These are phyloP conservation scores for Tolypocladium album DNA, from an alignment of 2,329 filamentous ascomycete species.

Conservation along the genomic window DNA sequence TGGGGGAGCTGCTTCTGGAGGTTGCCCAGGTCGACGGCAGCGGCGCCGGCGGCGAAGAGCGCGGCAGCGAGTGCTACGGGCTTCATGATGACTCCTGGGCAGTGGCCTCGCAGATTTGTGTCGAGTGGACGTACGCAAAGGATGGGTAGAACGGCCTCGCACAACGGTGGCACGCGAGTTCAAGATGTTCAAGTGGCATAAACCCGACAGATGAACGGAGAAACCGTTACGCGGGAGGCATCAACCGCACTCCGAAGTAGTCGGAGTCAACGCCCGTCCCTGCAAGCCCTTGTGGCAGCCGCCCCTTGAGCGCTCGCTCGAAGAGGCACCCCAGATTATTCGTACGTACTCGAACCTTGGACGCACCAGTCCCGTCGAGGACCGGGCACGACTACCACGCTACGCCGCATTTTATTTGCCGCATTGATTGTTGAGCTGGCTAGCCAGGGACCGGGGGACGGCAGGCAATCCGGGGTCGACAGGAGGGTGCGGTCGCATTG, in stretches of 20 bases:
- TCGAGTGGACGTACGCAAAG: background rate
- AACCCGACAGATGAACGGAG: background rate
- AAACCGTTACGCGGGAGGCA: background rate
- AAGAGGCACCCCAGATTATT: background rate
- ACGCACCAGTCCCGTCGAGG: background rate
- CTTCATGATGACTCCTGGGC: background rate
- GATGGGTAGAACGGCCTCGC: background rate
- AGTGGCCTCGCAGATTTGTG: background rate
- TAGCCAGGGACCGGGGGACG: background rate
- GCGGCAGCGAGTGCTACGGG: background rate
- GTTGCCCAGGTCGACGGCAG: conserved; percentile 7
- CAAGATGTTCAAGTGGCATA: background rate
- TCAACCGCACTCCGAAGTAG: background rate
- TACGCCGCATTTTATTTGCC: background rate
- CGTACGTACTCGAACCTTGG: too few relatives aligned
- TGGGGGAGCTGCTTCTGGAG: conserved; percentile 18
- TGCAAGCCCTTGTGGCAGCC: background rate
- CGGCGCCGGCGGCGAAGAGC: conserved; percentile 6
- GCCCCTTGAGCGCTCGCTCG: background rate
- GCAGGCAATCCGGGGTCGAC: background rate
- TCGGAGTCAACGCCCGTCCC: background rate
- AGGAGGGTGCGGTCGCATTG: background rate
- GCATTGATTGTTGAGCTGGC: background rate
- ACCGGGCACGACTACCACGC: background rate
- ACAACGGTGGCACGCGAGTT: background rate